Conservation (phyloP, 768 basidiomycete species). For the Hygrophoropsis aurantiaca region DNA sequence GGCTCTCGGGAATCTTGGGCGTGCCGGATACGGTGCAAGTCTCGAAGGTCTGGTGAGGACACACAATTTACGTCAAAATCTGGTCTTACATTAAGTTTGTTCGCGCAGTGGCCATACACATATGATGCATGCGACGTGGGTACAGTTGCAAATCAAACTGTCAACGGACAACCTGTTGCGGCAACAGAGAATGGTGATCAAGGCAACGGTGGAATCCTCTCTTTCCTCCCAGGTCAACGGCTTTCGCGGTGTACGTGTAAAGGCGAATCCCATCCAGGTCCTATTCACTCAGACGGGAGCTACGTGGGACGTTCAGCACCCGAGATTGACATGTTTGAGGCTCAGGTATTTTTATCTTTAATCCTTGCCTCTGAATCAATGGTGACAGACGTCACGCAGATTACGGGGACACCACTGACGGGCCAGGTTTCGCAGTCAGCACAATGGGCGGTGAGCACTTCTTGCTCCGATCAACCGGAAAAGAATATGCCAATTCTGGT, state of each 20-base stretch:
- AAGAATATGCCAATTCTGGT: neutral
- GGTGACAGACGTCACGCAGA: constrained; percentile 38
- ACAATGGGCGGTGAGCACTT: constrained; percentile 70
- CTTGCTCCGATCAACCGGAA: neutral
- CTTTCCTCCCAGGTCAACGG: constrained; percentile 78
- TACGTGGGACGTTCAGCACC: constrained; percentile 84
- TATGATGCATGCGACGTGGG: constrained; percentile 83
- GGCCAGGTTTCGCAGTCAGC: constrained; percentile 80
- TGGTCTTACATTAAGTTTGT: neutral
- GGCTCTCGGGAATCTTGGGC: constrained; percentile 59
- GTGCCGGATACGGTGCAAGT: constrained; percentile 71
- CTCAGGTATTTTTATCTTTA: constrained; percentile 43
- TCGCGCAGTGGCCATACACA: constrained; percentile 58
- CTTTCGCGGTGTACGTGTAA: constrained; percentile 85
- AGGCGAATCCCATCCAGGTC: constrained; percentile 83
- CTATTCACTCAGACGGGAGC: constrained; percentile 66
- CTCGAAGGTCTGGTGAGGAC: constrained; percentile 48
- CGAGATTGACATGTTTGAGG: constrained; percentile 91
- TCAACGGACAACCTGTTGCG: constrained; percentile 64
- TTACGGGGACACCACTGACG: constrained; percentile 41
- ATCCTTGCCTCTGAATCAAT: constrained; percentile 7
- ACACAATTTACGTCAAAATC: neutral
- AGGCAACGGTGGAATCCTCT: constrained; percentile 47
- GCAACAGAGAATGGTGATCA: constrained; percentile 61
- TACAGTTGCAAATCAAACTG: constrained; percentile 77